Evolutionary conservation across 192 early-diverging fungal genomes (phyloP), one percentile per base, ranked within the genome.

Genomic region (Kickxella alabastrina): DNA sequence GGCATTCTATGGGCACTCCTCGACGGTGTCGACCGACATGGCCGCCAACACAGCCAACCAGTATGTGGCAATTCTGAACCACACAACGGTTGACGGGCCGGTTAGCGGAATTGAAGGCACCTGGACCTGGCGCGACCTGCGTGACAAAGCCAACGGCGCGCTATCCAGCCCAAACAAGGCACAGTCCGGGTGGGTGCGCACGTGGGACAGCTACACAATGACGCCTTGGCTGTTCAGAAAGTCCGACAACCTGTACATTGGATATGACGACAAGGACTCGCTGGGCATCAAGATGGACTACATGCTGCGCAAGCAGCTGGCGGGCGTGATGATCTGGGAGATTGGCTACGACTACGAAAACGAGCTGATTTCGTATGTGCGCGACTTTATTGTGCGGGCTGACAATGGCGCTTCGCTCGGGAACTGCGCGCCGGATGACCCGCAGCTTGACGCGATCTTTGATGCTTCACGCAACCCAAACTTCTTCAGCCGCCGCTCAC

Each of bases 181-280:
- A 34, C 52, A 56, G 10, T 45, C 77, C 1, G 80, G 79, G 3
- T 92, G 86, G 86, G 54, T 83, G 15, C 80, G 85, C 27, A 63
- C 77, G 28, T 88, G 82, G 79, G 87, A 89, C 43, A 39, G 58
- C 8, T 65, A 53, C 18, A 82, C 81, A 6, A 71, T 80, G 59
- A 88, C 87, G 8, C 89, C 90, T 3, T 89, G 87, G 86, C 34
- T 92, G 22, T 92, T 80, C 64, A 82, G 84, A 28, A 59, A 73
- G 24, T 51, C 53, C 0, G 85, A 78, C 38, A 80, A 63, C 26
- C 59, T 73, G 26, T 87, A 83, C 50, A 79, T 91, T 51, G 83
- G 84, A 14, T 91, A 91, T 54, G 85, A 89, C 52, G 85, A 91
- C 50, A 59, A 75, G 29, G 60, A 71, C n/a, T 86, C 85, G 13